phyloP scores from a whole-genome alignment of 176 grass and related monocot genomes.

The Thinopyrum elongatum region DNA sequence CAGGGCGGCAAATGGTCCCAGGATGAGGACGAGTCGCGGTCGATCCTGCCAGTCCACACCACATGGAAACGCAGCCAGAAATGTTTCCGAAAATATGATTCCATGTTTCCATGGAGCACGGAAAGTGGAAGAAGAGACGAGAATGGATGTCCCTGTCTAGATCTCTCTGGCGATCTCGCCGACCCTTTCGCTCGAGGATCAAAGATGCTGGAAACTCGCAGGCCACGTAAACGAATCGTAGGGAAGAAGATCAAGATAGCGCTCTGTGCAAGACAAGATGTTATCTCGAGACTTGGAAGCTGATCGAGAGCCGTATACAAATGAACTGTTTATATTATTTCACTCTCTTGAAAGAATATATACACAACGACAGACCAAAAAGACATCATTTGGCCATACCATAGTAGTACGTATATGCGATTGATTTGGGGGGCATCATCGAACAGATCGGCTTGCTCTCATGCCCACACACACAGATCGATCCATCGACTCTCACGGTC shows the following conservation, averaged over 20 bases:
- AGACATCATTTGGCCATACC: background rate
- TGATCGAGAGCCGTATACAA: background rate
- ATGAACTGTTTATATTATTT: background rate
- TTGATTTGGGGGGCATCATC: slow-evolving; percentile 8
- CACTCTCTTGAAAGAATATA: too few relatives aligned
- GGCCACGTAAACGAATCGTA: background rate
- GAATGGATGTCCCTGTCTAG: background rate
- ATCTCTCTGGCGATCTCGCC: background rate
- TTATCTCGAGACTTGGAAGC: background rate
- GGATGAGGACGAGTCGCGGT: background rate
- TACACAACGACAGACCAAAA: background rate
- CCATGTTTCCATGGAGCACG: background rate
- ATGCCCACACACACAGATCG: background rate
- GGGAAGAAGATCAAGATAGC: background rate
- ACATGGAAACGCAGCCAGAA: slow-evolving; percentile 28
- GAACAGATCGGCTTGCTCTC: slow-evolving; percentile 27
- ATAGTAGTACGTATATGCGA: background rate
- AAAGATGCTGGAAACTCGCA: background rate
- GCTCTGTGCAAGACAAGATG: background rate
- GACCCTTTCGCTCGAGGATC: background rate
- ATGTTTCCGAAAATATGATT: slow-evolving; percentile 13
- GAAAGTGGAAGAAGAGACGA: background rate
- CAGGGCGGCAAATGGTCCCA: slow-evolving; percentile 19
- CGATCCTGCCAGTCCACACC: slow-evolving; percentile 18
- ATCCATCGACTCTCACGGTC: background rate